Conservation (phyloP, 129 eudicot species). For the Flaveria robusta region DNA sequence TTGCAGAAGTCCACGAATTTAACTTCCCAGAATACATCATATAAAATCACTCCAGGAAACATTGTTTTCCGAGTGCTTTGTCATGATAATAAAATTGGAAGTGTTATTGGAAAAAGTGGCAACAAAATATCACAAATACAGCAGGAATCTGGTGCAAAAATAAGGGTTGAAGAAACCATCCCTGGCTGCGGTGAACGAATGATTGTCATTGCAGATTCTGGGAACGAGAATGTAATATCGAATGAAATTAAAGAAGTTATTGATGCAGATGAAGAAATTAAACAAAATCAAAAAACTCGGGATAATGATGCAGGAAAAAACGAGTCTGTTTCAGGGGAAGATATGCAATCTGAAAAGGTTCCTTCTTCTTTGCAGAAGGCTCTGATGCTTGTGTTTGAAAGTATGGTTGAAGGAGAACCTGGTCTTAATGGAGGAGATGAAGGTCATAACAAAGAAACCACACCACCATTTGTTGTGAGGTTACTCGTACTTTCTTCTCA, state of each 20-base stretch:
- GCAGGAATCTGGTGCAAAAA: conserved; percentile 74
- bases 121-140: conserved; percentile 72
- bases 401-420: conserved; percentile 58
- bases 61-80: conserved; percentile 68
- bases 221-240: conserved; percentile 43
- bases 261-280: conserved; percentile 45
- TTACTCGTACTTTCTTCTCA: conserved; percentile 73
- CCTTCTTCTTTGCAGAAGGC: conserved; percentile 68
- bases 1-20: conserved; percentile 52
- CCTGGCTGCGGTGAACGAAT: conserved; percentile 92
- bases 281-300: conserved; percentile 32
- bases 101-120: conserved; percentile 72
- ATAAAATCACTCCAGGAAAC: conserved; percentile 42
- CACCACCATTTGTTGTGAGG: conserved; percentile 47
- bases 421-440: conserved; percentile 54
- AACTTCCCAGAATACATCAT: conserved; percentile 38
- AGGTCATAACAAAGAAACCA: conserved; percentile 38
- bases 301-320: conserved; percentile 44
- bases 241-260: conserved; percentile 36
- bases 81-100: conserved; percentile 57
- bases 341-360: conserved; percentile 46
- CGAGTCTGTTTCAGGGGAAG: conserved; percentile 45
- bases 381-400: conserved; percentile 70
- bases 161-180: conserved; percentile 68
- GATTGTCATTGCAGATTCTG: conserved; percentile 57